Percentiles rank a stretch among this genome's conserved stretches.
These are phyloP conservation scores for Areca catechu DNA, from an alignment of 176 grass and related monocot species.

Conservation along the genomic window DNA sequence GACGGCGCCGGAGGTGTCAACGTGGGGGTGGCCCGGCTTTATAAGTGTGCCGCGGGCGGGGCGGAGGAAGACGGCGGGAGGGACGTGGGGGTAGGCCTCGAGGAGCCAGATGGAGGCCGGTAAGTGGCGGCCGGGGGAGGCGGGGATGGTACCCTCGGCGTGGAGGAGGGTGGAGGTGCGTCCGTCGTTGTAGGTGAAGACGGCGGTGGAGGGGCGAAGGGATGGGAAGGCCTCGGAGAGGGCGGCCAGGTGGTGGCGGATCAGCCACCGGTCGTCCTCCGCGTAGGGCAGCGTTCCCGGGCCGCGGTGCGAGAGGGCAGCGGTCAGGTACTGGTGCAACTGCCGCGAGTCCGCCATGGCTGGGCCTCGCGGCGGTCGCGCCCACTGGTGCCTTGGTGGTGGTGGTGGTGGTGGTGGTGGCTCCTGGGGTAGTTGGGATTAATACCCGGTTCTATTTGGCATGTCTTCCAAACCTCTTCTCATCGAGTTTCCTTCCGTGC, in stretches of 20 bases:
- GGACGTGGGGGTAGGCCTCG: slow-evolving; percentile 2
- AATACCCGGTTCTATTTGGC: too few species aligned
- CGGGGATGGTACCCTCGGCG: not conserved
- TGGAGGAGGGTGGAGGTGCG: slow-evolving; percentile 4
- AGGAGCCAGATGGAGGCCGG: not conserved
- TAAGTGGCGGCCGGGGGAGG: not conserved
- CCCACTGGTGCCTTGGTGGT: not conserved
- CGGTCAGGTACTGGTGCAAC: not conserved
- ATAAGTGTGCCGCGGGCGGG: not conserved
- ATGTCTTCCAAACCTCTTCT: too few species aligned
- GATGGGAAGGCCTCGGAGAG: not conserved
- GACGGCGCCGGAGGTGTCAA: not conserved
- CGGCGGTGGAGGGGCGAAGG: not conserved
- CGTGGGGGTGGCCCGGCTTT: not conserved
- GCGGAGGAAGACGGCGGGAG: not conserved
- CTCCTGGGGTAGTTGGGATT: too few species aligned
- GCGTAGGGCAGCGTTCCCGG: not conserved
- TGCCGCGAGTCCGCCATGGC: not conserved
- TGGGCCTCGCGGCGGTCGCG: not conserved
- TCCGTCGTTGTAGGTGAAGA: slow-evolving; percentile 4
- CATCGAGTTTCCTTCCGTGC: too few species aligned
- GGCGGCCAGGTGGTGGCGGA: slow-evolving; percentile 3
- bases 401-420: not conserved
- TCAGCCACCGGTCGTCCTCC: not conserved
- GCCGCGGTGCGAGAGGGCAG: not conserved